Conservation (phyloP, 2,329 filamentous ascomycete species). For the Graphiopsis chlorocephala region DNA sequence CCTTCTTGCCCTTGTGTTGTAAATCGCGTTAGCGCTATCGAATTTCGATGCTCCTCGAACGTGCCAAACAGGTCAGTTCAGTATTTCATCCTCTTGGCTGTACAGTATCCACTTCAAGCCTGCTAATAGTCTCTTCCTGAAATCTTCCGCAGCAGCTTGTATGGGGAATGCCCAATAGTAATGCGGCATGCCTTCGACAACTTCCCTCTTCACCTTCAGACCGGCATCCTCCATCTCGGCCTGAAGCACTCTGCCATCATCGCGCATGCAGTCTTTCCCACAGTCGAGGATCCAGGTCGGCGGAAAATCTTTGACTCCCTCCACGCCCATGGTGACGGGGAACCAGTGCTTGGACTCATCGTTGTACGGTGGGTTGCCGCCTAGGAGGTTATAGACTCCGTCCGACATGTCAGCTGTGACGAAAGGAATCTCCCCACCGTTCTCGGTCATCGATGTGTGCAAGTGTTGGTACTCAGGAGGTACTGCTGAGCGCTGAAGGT, state of each 20-base stretch:
- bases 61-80: neutral
- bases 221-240: slow-evolving; percentile 29
- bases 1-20: neutral
- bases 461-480: slow-evolving; percentile 19
- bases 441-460: slow-evolving; percentile 11
- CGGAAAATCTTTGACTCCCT: slow-evolving; percentile 19
- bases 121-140: neutral
- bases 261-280: slow-evolving; percentile 31
- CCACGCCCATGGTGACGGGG: slow-evolving; percentile 9
- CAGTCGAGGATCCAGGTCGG: slow-evolving; percentile 21
- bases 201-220: slow-evolving; percentile 27
- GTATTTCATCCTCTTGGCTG: neutral
- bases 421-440: slow-evolving; percentile 13
- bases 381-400: neutral
- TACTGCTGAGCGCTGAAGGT: slow-evolving; percentile 17
- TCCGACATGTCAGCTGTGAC: slow-evolving; percentile 4
- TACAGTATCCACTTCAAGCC: slow-evolving; percentile 6
- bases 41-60: neutral
- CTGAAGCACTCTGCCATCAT: slow-evolving; percentile 32
- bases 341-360: slow-evolving; percentile 15
- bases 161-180: slow-evolving; percentile 29
- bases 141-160: neutral
- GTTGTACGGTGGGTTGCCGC: slow-evolving; percentile 11
- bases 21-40: neutral
- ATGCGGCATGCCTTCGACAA: slow-evolving; percentile 33